Conservation (phyloP, 371 early-diverging fungal species). For the Apophysomyces ossiformis region DNA sequence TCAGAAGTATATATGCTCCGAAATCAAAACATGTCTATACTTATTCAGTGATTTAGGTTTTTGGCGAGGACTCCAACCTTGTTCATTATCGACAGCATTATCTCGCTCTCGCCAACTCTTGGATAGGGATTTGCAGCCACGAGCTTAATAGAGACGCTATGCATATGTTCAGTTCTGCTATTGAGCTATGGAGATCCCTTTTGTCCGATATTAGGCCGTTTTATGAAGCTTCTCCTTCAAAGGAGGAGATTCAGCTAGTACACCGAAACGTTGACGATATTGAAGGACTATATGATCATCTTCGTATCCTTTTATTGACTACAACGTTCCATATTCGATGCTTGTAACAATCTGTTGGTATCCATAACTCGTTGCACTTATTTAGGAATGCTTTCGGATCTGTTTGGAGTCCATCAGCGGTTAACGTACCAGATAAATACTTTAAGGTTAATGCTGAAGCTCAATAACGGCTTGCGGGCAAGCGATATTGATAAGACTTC, state of each 20-base stretch:
- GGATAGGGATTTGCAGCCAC: conserved; percentile 58
- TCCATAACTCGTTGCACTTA: not conserved
- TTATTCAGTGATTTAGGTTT: conserved; percentile 20
- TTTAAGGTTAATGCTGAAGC: conserved; percentile 48
- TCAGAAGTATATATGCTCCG: conserved; percentile 16
- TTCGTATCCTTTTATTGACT: conserved; percentile 21
- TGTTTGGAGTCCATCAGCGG: conserved; percentile 52
- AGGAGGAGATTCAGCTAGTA: conserved; percentile 21
- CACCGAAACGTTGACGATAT: conserved; percentile 39
- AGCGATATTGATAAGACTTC: conserved; percentile 28
- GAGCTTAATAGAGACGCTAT: conserved; percentile 25
- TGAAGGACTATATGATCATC: conserved; percentile 45
- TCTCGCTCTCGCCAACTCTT: conserved; percentile 61
- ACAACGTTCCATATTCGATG: not conserved
- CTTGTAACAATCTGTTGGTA: not conserved
- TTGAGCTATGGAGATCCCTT: conserved; percentile 1
- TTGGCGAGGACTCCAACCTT: conserved; percentile 45
- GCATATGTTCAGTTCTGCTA: conserved; percentile 13
- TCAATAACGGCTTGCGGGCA: conserved; percentile 48
- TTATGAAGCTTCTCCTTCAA: conserved; percentile 19
- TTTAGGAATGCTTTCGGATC: conserved; percentile 48
- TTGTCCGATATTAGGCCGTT: conserved; percentile 3
- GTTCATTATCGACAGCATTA: conserved; percentile 54
- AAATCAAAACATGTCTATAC: not conserved
- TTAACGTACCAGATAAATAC: conserved; percentile 46